Percentiles rank a stretch among this genome's conserved stretches.
Evolutionary conservation across 257 asterid species (phyloP).

Genomic region (Solanum ossicruentum): DNA sequence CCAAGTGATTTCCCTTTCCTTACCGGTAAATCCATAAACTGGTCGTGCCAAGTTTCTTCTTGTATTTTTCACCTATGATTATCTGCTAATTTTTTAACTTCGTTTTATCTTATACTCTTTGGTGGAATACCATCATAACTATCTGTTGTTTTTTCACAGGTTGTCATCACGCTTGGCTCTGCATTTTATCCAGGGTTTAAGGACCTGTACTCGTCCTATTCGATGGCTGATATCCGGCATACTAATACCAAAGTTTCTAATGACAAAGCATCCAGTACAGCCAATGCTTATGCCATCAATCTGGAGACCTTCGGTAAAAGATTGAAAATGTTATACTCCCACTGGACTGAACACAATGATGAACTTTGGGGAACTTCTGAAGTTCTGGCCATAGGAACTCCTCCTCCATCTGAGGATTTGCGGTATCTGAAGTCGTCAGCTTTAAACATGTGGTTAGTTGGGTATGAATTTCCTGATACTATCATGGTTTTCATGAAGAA

Average conservation of each 20-base stretch:
- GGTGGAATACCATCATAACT: neutral
- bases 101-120: neutral
- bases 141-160: neutral
- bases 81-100: neutral
- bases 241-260: conserved; percentile 14
- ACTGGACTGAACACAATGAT: conserved; percentile 32
- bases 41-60: neutral
- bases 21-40: neutral
- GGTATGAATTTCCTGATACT: conserved; percentile 19
- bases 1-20: neutral
- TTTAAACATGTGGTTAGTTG: conserved; percentile 13
- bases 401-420: conserved; percentile 43
- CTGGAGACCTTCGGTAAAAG: conserved; percentile 39
- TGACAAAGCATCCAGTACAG: conserved; percentile 21
- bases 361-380: conserved; percentile 42
- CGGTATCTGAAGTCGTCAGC: conserved; percentile 32
- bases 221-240: conserved; percentile 34
- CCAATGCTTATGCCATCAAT: conserved; percentile 27
- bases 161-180: neutral
- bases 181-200: neutral
- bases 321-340: conserved; percentile 28
- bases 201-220: neutral
- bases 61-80: neutral
- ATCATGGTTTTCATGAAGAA: conserved; percentile 22
- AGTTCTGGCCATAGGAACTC: conserved; percentile 35